Conservation (phyloP, 345 rosid species). For the Salix suchowensis region DNA sequence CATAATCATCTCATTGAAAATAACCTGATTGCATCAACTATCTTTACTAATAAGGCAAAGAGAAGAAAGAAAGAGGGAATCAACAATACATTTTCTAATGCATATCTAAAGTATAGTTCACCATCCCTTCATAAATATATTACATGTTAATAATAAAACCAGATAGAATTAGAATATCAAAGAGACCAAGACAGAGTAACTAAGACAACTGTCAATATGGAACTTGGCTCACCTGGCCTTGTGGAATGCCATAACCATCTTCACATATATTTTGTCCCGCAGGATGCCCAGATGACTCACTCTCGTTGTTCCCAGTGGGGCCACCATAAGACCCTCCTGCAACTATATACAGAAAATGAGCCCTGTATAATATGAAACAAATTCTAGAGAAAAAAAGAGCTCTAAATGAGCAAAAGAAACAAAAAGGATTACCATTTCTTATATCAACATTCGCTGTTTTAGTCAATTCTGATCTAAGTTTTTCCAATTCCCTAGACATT, state of each 20-base stretch:
- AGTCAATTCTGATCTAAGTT: slow-evolving; percentile 73
- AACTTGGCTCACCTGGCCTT: slow-evolving; percentile 47
- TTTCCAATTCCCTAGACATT: slow-evolving; percentile 90
- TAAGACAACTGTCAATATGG: neutral
- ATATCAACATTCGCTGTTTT: slow-evolving; percentile 53
- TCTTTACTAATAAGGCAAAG: neutral
- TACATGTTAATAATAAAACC: neutral
- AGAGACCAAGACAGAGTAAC: neutral
- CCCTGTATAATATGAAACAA: neutral
- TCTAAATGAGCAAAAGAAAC: neutral
- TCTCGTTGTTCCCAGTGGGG: slow-evolving; percentile 42
- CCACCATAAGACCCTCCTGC: slow-evolving; percentile 60
- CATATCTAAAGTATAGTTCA: neutral
- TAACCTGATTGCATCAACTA: neutral
- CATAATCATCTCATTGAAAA: neutral
- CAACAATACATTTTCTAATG: neutral
- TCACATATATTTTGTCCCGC: slow-evolving; percentile 46
- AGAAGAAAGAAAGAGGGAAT: neutral
- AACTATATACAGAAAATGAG: slow-evolving; percentile 21
- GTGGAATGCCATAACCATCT: slow-evolving; percentile 50
- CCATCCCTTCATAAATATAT: neutral
- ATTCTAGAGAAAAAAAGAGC: slow-evolving; percentile 5
- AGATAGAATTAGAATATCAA: neutral
- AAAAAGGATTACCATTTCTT: slow-evolving; percentile 44
- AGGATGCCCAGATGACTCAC: slow-evolving; percentile 49